Base-by-base conservation (phyloP, 2,329 filamentous ascomycete species). In the Orbilia ellipsospora region DNA sequence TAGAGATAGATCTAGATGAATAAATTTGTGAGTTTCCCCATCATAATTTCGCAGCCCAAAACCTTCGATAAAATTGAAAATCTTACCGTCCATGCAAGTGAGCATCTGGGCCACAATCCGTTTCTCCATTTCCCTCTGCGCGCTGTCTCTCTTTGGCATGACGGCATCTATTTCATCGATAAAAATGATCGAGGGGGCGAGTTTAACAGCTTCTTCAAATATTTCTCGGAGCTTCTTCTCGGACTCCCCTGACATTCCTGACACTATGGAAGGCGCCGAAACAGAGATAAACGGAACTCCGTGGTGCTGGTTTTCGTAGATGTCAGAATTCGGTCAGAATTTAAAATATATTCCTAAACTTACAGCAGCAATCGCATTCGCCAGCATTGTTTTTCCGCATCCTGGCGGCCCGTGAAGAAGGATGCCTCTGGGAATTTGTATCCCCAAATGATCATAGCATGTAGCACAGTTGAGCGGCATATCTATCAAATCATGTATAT, bases 151-250 rank as follows among this genome's bases (percentile, higher is more conserved):
- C 81, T 96, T 96, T 0, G 92, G 92, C 59, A 93, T 92, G 79
- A 98, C 95, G 2, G 91, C 90, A 82, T 99, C 94, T 62, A 98
- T 92, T 79, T 97, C 91, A 78, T 97, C 93, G 69, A 98, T 91
- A 80, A 97, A 96, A 3, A 99, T 87, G 4, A 99, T 85, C 80
- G 93, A 96, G 0, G 95, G 95, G 0, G 94, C 94, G 44, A 94
- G 86, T 66, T 88, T 87, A 81, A 92, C 92, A 0, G 95, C 95
- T 80, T 95, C 92, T 12, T 98, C 94, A 76, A 96, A 96, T 56
- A 93, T 86, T 78, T 94, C 92, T 42, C 92, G 86, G 28, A 96
- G 88, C 74, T 93, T 92, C 83, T 94, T 94, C 82, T 96, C 92
- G 0, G 92, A 94, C 81, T 95, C 93, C 79, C 92, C 92, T 40